Percentiles rank a stretch among this genome's conserved stretches.
Evolutionary conservation across 306 rosid genomes (phyloP).

Genomic region (Quercus ilex): DNA sequence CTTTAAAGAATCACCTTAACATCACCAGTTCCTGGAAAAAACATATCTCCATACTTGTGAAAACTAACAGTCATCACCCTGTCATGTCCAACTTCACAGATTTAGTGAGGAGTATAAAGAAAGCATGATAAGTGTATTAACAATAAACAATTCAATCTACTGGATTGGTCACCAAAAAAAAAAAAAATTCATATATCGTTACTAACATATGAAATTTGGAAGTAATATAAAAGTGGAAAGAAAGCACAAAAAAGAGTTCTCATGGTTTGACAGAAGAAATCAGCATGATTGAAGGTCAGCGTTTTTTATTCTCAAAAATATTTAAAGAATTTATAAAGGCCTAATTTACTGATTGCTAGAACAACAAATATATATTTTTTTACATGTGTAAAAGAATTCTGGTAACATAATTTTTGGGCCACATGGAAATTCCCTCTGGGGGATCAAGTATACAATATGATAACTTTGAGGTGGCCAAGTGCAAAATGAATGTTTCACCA

Average conservation of each 20-base stretch:
- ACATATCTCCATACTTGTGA: constrained; percentile 95
- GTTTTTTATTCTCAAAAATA: neutral
- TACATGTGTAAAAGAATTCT: neutral
- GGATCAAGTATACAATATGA: neutral
- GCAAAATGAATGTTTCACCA: neutral
- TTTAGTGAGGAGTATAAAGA: constrained; percentile 22
- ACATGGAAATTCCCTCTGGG: neutral
- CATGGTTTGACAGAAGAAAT: neutral
- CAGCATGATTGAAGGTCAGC: neutral
- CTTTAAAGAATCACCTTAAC: constrained; percentile 68
- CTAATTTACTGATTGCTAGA: neutral
- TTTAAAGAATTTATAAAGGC: neutral
- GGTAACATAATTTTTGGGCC: neutral
- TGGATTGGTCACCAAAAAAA: neutral
- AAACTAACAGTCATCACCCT: constrained; percentile 99
- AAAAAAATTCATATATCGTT: neutral
- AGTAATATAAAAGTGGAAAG: neutral
- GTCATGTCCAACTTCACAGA: constrained; percentile 35
- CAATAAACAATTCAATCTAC: neutral
- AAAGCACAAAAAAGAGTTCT: neutral
- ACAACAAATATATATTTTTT: neutral
- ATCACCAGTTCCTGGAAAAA: constrained; percentile 98
- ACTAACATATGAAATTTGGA: neutral
- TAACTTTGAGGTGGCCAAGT: neutral
- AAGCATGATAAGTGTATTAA: neutral